phyloP scores from a whole-genome alignment of 331 rosid genomes.

The Stylosanthes scabra region DNA sequence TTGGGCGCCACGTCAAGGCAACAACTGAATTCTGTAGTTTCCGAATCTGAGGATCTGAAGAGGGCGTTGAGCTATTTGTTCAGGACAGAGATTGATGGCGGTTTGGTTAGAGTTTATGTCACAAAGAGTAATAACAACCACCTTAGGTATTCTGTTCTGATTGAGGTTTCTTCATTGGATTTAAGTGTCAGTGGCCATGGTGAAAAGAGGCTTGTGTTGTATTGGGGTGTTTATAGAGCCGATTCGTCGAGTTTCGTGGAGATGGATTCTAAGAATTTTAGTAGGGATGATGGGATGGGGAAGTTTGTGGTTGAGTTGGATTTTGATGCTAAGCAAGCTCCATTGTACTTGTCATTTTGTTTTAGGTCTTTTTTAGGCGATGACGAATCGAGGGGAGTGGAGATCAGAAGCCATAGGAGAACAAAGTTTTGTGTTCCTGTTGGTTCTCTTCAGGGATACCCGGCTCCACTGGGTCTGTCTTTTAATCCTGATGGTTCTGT shows the following conservation, averaged over 20 bases:
- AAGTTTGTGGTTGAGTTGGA: conserved; percentile 62
- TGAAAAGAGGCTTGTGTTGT: conserved; percentile 44
- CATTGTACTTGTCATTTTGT: conserved; percentile 80
- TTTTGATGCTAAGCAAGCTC: conserved; percentile 66
- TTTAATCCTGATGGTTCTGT: conserved; percentile 64
- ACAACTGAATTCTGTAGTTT: conserved; percentile 20
- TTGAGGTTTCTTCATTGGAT: conserved; percentile 64
- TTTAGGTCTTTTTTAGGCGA: conserved; percentile 45
- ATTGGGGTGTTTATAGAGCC: conserved; percentile 77
- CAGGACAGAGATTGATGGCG: conserved; percentile 77
- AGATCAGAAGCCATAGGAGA: conserved; percentile 76
- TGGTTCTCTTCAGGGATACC: conserved; percentile 68
- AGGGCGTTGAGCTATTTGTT: conserved; percentile 64
- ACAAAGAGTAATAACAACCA: conserved; percentile 40
- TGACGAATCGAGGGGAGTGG: conserved; percentile 43
- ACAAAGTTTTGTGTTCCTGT: conserved; percentile 78
- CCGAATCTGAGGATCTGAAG: conserved; percentile 42
- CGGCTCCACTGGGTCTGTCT: conserved; percentile 78
- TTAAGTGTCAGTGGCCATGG: conserved; percentile 27
- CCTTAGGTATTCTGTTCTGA: conserved; percentile 50
- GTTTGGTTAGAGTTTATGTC: conserved; percentile 70
- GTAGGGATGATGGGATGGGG: conserved; percentile 36
- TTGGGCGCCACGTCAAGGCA: conserved; percentile 51
- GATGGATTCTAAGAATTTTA: conserved; percentile 36
- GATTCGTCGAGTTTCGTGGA: conserved; percentile 56